Evolutionary conservation across 1,284 basidiomycete species (phyloP).

Genomic region (Austroboletus novae-zelandiae): DNA sequence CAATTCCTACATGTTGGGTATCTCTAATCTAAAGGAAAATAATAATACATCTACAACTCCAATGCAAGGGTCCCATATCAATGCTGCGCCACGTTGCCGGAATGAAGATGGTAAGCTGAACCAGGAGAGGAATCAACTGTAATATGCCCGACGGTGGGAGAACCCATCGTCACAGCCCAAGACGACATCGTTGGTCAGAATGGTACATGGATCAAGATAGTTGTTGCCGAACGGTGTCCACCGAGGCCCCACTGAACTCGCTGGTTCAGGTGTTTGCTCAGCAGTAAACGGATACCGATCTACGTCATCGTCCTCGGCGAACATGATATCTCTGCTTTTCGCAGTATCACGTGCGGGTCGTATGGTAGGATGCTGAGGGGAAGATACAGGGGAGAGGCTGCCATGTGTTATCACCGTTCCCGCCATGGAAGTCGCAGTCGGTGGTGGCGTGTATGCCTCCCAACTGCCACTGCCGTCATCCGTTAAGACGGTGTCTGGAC

Average conservation of each 20-base stretch:
- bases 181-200: constrained; percentile 22
- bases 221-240: constrained; percentile 25
- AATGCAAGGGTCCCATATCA: constrained; percentile 14
- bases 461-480: constrained; percentile 48
- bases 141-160: constrained; percentile 20
- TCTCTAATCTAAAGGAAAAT: constrained; percentile 27
- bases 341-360: constrained; percentile 2
- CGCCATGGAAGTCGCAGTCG: constrained; percentile 47
- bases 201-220: constrained; percentile 29
- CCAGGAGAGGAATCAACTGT: not conserved
- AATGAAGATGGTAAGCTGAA: not conserved
- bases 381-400: constrained; percentile 25
- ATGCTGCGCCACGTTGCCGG: constrained; percentile 2
- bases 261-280: constrained; percentile 14
- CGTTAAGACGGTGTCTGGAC: constrained; percentile 47
- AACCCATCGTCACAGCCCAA: constrained; percentile 26
- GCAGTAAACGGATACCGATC: constrained; percentile 28
- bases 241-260: constrained; percentile 16
- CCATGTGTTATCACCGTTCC: constrained; percentile 20
- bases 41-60: constrained; percentile 19
- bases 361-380: constrained; percentile 12
- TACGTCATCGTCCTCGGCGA: constrained; percentile 21
- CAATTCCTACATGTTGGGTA: constrained; percentile 17
- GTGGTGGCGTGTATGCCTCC: constrained; percentile 58
- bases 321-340: constrained; percentile 24